Conservation (phyloP, 768 basidiomycete genomes). For the Chalciporus sphaerocephalus region DNA sequence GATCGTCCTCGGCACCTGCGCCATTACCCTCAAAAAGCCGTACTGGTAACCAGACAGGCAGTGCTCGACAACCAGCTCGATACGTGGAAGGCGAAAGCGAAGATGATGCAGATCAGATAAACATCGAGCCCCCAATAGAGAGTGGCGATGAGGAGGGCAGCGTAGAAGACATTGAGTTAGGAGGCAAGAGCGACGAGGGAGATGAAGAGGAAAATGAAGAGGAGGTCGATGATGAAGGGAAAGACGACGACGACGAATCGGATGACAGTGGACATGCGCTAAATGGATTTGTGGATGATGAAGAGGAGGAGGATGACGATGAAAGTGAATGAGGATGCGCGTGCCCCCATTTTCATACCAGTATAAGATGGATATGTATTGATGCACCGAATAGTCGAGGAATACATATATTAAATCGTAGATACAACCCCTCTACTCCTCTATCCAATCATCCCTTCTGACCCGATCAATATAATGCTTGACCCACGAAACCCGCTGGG, state of each 20-base stretch:
- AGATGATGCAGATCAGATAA: constrained; percentile 56
- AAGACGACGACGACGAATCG: constrained; percentile 41
- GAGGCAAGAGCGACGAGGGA: constrained; percentile 54
- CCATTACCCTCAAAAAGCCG: constrained; percentile 43
- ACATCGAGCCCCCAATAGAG: constrained; percentile 57
- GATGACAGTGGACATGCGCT: constrained; percentile 38
- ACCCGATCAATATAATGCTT: constrained; percentile 62
- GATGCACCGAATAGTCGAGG: constrained; percentile 1
- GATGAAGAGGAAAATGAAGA: constrained; percentile 38
- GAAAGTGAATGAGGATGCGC: constrained; percentile 42
- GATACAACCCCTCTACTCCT: constrained; percentile 40
- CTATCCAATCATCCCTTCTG: constrained; percentile 61
- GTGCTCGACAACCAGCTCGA: constrained; percentile 39
- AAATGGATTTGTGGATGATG: constrained; percentile 59
- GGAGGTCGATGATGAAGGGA: constrained; percentile 39
- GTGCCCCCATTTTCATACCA: neutral
- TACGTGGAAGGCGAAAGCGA: constrained; percentile 84
- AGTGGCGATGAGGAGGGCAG: constrained; percentile 68
- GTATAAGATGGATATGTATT: constrained; percentile 1
- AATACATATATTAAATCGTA: neutral
- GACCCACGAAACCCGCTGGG: constrained; percentile 57
- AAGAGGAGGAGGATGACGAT: constrained; percentile 52
- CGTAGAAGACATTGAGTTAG: constrained; percentile 74
- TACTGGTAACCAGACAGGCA: constrained; percentile 33
- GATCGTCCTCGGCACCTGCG: constrained; percentile 67